Conservation (phyloP, 2,329 filamentous ascomycete species). For the Pseudonectria foliicola region DNA sequence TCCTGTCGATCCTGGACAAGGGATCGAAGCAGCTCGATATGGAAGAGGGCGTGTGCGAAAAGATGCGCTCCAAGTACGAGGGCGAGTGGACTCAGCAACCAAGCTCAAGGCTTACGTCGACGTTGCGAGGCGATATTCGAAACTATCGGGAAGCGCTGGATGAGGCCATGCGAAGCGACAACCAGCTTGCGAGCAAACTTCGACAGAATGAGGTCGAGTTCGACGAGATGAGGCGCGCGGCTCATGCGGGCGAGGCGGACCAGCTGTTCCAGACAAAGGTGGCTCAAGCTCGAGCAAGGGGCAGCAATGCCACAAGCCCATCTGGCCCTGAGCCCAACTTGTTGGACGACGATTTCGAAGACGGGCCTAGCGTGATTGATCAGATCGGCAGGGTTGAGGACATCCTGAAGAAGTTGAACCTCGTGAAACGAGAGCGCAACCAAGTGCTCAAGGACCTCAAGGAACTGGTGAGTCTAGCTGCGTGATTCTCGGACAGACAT, state of each 20-base stretch:
- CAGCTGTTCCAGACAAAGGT: conserved; percentile 83
- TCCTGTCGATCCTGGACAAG: conserved; percentile 65
- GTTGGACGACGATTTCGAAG: conserved; percentile 89
- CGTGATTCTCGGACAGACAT: neutral
- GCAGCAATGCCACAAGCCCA: conserved; percentile 54
- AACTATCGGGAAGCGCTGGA: conserved; percentile 86
- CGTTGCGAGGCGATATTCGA: conserved; percentile 76
- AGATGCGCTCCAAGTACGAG: conserved; percentile 97
- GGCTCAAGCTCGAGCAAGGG: conserved; percentile 64
- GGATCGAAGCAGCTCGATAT: conserved; percentile 87
- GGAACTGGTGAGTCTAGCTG: conserved; percentile 66
- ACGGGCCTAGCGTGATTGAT: conserved; percentile 71
- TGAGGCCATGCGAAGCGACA: conserved; percentile 81
- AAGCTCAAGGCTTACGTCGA: conserved; percentile 81
- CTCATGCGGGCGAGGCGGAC: conserved; percentile 79
- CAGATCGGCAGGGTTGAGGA: conserved; percentile 88
- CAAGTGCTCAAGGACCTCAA: conserved; percentile 96
- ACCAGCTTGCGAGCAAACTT: conserved; percentile 73
- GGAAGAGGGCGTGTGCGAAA: conserved; percentile 97
- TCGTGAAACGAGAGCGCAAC: conserved; percentile 84
- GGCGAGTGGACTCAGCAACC: conserved; percentile 96
- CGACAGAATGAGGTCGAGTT: conserved; percentile 83
- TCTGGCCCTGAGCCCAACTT: conserved; percentile 64
- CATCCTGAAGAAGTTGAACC: conserved; percentile 79
- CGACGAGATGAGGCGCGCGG: conserved; percentile 88